Evolutionary conservation across 768 basidiomycete species (phyloP), one percentile per base, ranked within the genome.

Genomic region (Tylopilus vinaceipallidus): DNA sequence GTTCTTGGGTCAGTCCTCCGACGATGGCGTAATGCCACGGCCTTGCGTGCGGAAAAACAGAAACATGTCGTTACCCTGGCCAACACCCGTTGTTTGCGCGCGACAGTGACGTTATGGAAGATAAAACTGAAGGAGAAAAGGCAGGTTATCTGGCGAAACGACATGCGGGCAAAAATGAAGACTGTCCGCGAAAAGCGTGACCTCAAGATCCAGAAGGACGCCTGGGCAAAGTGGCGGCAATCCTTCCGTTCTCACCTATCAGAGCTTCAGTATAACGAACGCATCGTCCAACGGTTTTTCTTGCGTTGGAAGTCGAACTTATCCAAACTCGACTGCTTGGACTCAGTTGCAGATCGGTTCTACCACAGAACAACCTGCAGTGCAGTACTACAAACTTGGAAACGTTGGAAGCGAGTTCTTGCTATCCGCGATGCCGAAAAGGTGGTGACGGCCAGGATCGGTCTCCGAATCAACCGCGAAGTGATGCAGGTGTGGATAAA

Each of bases 131-230:
- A 75, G 54, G 75, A 81, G 58, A 81, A 74, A 57, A 73, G 76
- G 58, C 82, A 84, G 58, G 61, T 71, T 20, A 72, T 74, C 48
- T 88, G 85, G 84, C 77, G 83, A 26, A 70, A 78, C 41, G 84
- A 79, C 43, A 89, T 89, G 86, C 83, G 86, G 24, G 57, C 70
- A 54, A 85, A 79, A 61, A 88, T 89, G 81, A 81, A 79, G 59
- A 62, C 66, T 11, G 70, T 86, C 29, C 80, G 79, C 54, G 79
- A 79, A 51, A 81, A 71, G 51, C 75, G 75, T 49, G 83, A 87
- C 24, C 49, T 58, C 6, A 75, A 77, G 57, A 60, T 88, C 38
- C 64, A 74, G 57, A 78, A 71, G 56, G 78, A 83, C 55, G 77
- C 77, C 8, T 88, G 85, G 83, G 71, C 64, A 35, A 77, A 77